A percentile compares a stretch with the other conserved stretches of the same genome.
Conservation (phyloP, 345 rosid genomes). For the Raphanus raphanistrum region DNA sequence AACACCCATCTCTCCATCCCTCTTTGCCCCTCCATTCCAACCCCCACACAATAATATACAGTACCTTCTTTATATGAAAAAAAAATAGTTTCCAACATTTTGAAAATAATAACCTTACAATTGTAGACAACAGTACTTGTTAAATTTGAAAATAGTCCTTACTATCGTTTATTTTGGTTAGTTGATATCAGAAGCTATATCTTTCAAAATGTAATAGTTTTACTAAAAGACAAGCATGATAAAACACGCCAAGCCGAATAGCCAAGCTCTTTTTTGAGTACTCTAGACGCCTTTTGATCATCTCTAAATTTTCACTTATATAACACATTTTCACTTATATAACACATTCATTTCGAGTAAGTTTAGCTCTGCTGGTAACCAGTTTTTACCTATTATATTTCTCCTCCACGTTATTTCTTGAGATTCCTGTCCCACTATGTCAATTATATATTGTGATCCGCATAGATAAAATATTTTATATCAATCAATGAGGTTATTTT, state of each 20-base stretch:
- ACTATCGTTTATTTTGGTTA: background rate
- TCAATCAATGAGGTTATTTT: slow-evolving; percentile 5
- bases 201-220: background rate
- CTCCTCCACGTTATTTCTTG: slow-evolving; percentile 32
- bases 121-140: slow-evolving; percentile 3
- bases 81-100: background rate
- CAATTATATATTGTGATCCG: slow-evolving; percentile 23
- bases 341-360: slow-evolving; percentile 2
- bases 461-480: slow-evolving; percentile 6
- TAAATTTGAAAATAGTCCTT: slow-evolving; percentile 5
- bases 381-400: slow-evolving; percentile 4
- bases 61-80: background rate
- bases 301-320: background rate
- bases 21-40: slow-evolving; percentile 29
- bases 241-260: background rate
- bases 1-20: slow-evolving; percentile 33
- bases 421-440: slow-evolving; percentile 34
- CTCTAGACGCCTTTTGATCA: background rate
- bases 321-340: background rate
- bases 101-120: slow-evolving; percentile 1
- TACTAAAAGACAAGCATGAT: background rate
- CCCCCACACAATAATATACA: slow-evolving; percentile 30
- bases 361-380: slow-evolving; percentile 11
- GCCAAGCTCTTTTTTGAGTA: background rate
- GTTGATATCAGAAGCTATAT: background rate